Evolutionary conservation across 1,284 basidiomycete species (phyloP).

Genomic region (Schizophyllum amplum): DNA sequence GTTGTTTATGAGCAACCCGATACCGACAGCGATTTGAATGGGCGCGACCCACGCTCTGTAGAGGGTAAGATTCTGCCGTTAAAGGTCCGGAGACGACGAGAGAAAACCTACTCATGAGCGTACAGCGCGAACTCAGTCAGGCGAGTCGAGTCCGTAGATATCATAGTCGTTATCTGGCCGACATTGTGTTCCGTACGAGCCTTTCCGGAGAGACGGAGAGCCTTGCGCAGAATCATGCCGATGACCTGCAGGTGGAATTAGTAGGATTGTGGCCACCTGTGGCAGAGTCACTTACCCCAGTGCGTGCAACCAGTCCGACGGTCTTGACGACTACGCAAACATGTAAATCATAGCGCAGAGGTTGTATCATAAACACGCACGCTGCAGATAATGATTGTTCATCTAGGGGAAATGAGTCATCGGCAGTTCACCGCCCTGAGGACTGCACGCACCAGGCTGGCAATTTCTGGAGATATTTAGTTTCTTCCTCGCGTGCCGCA

Average conservation of each 20-base stretch:
- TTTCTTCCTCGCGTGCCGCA: too few species aligned
- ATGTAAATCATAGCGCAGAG: background rate
- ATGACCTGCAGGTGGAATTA: constrained; percentile 29
- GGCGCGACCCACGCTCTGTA: constrained; percentile 47
- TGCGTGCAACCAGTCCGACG: constrained; percentile 41
- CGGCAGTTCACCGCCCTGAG: background rate
- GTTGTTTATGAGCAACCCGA: constrained; percentile 57
- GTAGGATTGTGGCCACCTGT: background rate
- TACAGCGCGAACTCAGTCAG: constrained; percentile 40
- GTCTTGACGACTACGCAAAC: constrained; percentile 36
- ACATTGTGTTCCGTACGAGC: constrained; percentile 51
- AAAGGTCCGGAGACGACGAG: constrained; percentile 1
- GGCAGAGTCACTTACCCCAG: constrained; percentile 30
- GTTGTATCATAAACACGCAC: background rate
- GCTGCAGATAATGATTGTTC: constrained; percentile 2
- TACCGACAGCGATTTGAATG: constrained; percentile 47
- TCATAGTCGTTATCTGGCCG: constrained; percentile 67
- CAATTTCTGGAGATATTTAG: too few species aligned
- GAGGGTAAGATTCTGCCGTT: constrained; percentile 1
- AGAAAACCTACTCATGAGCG: constrained; percentile 39
- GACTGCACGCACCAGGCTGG: constrained; percentile 36
- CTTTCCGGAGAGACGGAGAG: constrained; percentile 59
- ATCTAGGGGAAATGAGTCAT: background rate
- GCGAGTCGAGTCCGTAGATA: constrained; percentile 51
- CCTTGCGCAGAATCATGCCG: constrained; percentile 64